Base-by-base conservation (phyloP, 345 rosid species). In the Eutrema heterophyllum region DNA sequence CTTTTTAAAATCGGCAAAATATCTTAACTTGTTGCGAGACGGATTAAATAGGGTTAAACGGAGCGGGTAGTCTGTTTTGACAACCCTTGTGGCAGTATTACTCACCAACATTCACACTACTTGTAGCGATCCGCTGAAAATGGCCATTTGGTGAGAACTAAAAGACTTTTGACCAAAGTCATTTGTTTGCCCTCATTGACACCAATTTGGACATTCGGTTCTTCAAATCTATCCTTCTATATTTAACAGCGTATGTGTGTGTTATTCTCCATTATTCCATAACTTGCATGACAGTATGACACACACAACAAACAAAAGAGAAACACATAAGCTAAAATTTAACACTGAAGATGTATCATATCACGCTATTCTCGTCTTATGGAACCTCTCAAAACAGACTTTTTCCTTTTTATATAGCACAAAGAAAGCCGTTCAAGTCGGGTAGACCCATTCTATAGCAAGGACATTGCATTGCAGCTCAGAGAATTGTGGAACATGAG, bases 401-500 rank as follows among this genome's bases (percentile, higher is more conserved):
- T 56, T 13, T 56, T 56, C 43, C 27, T 56, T 56, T 27, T 35
- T 26, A 36, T 32, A 30, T 54, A 54, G 48, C 65, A 60, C 32
- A 60, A 39, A 3, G 13, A n/a, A 55, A 55, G 26, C 12, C 11
- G 18, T 54, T 54, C 38, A 54, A 54, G 38, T 54, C 59, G 11
- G 11, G 59, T 54, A n/a, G 60, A 54, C 27, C 27, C 36, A 35
- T 35, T 35, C 27, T 35, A 56, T 56, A 35, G 40, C 12, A 50
- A 9, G 14, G 16, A 59, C 48, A 50, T 35, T 29, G 73, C 38
- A 53, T 53, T 29, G 38, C 39, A 71, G 70, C 79, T 88, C 83
- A 95, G 82, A 95, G 93, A 60, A 92, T 78, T 63, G 89, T 85
- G 78, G 98, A 92, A 79, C 97, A 95, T 49, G 83, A 84, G 69